Evolutionary conservation across 2,329 filamentous ascomycete species (phyloP).

Genomic region (Claviceps purpurea): DNA sequence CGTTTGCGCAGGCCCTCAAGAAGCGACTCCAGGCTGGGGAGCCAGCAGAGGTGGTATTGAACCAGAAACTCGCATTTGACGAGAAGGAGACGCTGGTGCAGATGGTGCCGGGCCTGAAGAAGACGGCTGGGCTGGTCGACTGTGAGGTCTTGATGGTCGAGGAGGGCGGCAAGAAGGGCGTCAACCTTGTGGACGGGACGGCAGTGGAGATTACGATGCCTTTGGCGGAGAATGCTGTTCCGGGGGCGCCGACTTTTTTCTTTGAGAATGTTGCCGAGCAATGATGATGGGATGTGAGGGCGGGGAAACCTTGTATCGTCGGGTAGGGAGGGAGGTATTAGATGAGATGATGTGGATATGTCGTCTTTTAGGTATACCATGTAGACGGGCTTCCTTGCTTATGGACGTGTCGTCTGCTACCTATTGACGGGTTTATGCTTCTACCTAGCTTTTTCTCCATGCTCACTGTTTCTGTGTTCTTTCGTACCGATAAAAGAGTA

Average conservation of each 20-base stretch:
- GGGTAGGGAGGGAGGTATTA: no score
- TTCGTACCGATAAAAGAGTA: no score
- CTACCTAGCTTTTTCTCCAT: no score
- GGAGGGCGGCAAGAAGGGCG: conserved; percentile 54
- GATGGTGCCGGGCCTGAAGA: conserved; percentile 70
- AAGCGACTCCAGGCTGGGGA: conserved; percentile 64
- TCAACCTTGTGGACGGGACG: conserved; percentile 35
- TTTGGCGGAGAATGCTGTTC: conserved; percentile 61
- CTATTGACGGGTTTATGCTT: no score
- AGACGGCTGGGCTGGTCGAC: conserved; percentile 53
- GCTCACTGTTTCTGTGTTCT: no score
- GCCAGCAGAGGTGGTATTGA: conserved; percentile 54
- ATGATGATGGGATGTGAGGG: not conserved
- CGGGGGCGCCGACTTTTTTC: conserved; percentile 67
- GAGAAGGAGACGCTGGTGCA: conserved; percentile 62
- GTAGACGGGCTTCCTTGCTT: not conserved
- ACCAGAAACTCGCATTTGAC: conserved; percentile 76
- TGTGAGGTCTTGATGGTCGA: conserved; percentile 61
- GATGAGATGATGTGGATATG: not conserved
- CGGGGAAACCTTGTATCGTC: not conserved
- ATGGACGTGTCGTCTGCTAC: no score
- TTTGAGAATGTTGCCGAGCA: conserved; percentile 59
- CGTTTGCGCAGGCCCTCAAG: conserved; percentile 83
- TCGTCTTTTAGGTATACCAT: not conserved
- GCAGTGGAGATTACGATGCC: conserved; percentile 44